Percentiles rank a stretch among this genome's conserved stretches.
Evolutionary conservation across 352 stramenopile genomes (phyloP).

Genomic region (Globisporangium paddicum): DNA sequence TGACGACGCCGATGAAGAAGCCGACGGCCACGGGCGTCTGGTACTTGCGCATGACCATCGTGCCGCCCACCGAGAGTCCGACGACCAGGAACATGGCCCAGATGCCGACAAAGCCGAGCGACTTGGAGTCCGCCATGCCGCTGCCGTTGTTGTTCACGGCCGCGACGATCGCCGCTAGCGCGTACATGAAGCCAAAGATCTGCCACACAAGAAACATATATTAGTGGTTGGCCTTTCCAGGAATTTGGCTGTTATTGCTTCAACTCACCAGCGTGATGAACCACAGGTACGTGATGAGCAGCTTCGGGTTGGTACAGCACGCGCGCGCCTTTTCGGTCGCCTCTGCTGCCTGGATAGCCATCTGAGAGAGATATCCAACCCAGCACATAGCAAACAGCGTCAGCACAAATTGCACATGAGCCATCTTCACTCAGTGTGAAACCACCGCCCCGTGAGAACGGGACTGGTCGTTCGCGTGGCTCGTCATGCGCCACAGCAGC

Average conservation of each 20-base stretch:
- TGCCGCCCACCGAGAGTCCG: slow-evolving; percentile 75
- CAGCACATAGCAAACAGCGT: neutral
- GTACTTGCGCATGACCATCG: slow-evolving; percentile 89
- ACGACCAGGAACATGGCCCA: slow-evolving; percentile 84
- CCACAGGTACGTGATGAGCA: slow-evolving; percentile 84
- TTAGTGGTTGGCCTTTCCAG: slow-evolving; percentile 40
- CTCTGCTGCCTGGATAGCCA: slow-evolving; percentile 52
- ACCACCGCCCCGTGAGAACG: neutral
- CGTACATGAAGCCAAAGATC: slow-evolving; percentile 85
- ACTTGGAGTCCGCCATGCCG: slow-evolving; percentile 67
- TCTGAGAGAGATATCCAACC: slow-evolving; percentile 15
- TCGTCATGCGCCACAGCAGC: neutral
- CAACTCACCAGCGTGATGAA: slow-evolving; percentile 60
- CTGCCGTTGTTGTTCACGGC: slow-evolving; percentile 73
- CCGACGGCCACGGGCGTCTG: slow-evolving; percentile 80
- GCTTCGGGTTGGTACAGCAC: slow-evolving; percentile 77
- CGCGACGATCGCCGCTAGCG: slow-evolving; percentile 77
- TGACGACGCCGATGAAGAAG: slow-evolving; percentile 88
- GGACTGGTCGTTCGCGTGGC: neutral
- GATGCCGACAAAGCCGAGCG: slow-evolving; percentile 74
- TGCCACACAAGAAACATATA: slow-evolving; percentile 11
- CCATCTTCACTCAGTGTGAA: neutral
- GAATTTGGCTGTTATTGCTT: slow-evolving; percentile 55
- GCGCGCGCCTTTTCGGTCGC: slow-evolving; percentile 52
- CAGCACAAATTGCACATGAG: neutral